Percentiles rank a stretch among this genome's conserved stretches.
phyloP scores from a whole-genome alignment of 805 yeast genomes.

The Lipomyces sp. region DNA sequence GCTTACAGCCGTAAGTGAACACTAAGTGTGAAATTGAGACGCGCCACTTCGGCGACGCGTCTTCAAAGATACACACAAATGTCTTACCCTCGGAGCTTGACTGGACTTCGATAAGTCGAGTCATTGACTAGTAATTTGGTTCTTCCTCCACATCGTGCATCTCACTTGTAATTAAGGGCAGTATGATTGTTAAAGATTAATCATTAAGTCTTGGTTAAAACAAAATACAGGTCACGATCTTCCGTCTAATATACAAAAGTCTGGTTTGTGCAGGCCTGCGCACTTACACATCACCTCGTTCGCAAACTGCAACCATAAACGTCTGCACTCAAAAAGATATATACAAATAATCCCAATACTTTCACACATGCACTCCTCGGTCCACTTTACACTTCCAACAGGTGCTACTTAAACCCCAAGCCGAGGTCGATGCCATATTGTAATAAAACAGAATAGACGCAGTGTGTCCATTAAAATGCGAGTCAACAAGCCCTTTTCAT shows the following conservation, averaged over 20 bases:
- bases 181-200: background rate
- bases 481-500: background rate
- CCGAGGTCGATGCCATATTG: background rate
- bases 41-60: background rate
- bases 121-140: too few species aligned
- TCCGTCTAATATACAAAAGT: constrained; percentile 4
- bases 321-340: background rate
- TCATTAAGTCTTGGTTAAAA: background rate
- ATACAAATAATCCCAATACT: background rate
- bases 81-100: too few species aligned
- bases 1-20: background rate
- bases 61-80: too few species aligned
- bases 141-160: too few species aligned
- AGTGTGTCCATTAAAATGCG: background rate
- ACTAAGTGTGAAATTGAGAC: background rate
- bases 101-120: too few species aligned
- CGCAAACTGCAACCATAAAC: background rate
- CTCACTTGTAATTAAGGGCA: background rate
- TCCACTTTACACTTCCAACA: background rate
- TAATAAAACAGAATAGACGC: background rate
- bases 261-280: background rate
- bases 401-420: background rate
- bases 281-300: background rate
- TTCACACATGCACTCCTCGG: background rate
- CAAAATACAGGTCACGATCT: background rate